A percentile compares a stretch with the other conserved stretches of the same genome.
These are phyloP conservation scores for Prunus mume DNA, from an alignment of 306 rosid species.

Conservation along the genomic window DNA sequence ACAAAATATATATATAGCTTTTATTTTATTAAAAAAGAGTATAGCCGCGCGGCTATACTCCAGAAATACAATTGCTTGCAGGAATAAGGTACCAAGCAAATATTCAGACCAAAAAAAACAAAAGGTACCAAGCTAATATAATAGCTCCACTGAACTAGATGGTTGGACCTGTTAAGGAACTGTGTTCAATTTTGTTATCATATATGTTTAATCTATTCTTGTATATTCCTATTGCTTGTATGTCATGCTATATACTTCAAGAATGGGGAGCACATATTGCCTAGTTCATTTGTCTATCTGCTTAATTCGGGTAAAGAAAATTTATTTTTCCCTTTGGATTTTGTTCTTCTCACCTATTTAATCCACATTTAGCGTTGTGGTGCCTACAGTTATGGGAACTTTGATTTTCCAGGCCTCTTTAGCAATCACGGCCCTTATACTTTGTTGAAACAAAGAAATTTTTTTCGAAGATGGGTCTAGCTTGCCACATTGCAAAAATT, in stretches of 20 bases:
- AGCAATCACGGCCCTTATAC: too few species aligned
- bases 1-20: too few species aligned
- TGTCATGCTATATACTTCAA: slow-evolving; percentile 35
- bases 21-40: too few species aligned
- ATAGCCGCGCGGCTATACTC: too few species aligned
- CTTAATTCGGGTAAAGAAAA: slow-evolving; percentile 63
- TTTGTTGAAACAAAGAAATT: too few species aligned
- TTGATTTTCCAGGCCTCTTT: slow-evolving; percentile 58
- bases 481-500: too few species aligned
- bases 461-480: too few species aligned
- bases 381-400: background rate
- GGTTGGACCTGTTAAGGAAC: background rate
- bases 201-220: background rate
- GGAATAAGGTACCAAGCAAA: slow-evolving; percentile 47
- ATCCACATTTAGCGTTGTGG: background rate
- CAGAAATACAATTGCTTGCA: slow-evolving; percentile 47
- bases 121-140: slow-evolving; percentile 38
- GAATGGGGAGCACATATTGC: slow-evolving; percentile 63
- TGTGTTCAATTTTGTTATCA: background rate
- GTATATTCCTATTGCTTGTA: background rate
- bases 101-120: too few species aligned
- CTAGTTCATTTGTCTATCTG: slow-evolving; percentile 72
- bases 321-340: slow-evolving; percentile 14
- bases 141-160: background rate
- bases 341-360: slow-evolving; percentile 9